phyloP scores from a whole-genome alignment of 306 rosid genomes.

The Hylodesmum podocarpum region DNA sequence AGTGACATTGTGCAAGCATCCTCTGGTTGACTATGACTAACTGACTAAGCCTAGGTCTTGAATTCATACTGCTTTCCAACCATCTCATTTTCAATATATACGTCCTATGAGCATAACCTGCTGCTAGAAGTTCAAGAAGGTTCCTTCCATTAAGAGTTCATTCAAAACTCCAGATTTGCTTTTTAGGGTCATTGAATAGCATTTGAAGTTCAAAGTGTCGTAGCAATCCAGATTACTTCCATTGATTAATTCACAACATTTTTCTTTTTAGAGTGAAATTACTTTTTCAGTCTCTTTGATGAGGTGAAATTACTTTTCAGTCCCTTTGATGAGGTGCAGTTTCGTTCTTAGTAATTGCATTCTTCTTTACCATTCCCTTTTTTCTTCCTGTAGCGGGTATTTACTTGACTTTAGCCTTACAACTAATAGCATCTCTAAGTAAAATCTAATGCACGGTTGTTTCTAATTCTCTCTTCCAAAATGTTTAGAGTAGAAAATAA shows the following conservation, averaged over 20 bases:
- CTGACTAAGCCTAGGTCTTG: background rate
- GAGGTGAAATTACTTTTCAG: background rate
- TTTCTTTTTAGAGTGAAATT: background rate
- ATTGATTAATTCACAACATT: background rate
- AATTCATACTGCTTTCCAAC: background rate
- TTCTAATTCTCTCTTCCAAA: slow-evolving; percentile 3
- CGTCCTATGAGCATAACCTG: background rate
- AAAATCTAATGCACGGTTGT: background rate
- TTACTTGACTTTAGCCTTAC: background rate
- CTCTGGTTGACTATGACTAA: background rate
- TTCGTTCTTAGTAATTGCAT: background rate
- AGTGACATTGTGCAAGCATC: background rate
- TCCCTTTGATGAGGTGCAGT: background rate
- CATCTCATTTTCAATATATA: background rate
- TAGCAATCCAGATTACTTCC: slow-evolving; percentile 1
- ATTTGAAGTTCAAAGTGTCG: slow-evolving; percentile 20
- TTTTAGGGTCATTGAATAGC: background rate
- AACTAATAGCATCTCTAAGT: background rate
- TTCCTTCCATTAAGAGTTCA: background rate
- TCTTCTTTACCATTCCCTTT: background rate
- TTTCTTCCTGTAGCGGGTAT: background rate
- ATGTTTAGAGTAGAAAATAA: slow-evolving; percentile 4
- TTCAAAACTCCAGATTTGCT: background rate
- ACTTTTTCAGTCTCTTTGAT: background rate
- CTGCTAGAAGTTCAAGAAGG: background rate